Evolutionary conservation across 1,139 yeast species (phyloP).

Genomic region (Wickerhamomyces sp.): DNA sequence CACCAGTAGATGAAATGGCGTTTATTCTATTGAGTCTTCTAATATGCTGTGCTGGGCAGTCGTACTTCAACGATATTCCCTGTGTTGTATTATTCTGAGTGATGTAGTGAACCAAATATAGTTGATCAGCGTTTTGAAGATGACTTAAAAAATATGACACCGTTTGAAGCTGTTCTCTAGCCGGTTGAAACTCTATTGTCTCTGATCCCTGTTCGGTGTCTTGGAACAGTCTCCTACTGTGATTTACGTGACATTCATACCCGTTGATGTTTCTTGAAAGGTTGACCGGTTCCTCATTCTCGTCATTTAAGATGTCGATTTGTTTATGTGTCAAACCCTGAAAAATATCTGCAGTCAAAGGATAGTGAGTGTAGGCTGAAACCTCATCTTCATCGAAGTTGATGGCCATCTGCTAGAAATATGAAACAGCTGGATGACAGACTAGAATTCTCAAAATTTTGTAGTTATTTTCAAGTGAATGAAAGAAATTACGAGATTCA

Average conservation of each 20-base stretch:
- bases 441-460: no score
- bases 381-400: neutral
- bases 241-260: no score
- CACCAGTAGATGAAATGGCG: neutral
- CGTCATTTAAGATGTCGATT: neutral
- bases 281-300: neutral
- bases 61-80: conserved; percentile 6
- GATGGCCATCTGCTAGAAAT: no score
- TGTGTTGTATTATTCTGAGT: conserved; percentile 6
- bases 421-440: no score
- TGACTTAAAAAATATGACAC: neutral
- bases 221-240: no score
- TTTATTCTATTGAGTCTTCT: conserved; percentile 3
- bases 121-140: neutral
- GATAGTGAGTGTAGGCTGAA: neutral
- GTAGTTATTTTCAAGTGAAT: no score
- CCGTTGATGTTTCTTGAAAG: neutral
- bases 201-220: no score
- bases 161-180: neutral
- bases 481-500: no score
- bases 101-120: conserved; percentile 7
- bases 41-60: conserved; percentile 1
- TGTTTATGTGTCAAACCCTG: neutral
- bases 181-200: no score
- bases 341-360: neutral